Percentiles rank a stretch among this genome's conserved stretches.
Conservation (phyloP, 2,329 filamentous ascomycete species). For the Aspergillus pseudoglaucus region DNA sequence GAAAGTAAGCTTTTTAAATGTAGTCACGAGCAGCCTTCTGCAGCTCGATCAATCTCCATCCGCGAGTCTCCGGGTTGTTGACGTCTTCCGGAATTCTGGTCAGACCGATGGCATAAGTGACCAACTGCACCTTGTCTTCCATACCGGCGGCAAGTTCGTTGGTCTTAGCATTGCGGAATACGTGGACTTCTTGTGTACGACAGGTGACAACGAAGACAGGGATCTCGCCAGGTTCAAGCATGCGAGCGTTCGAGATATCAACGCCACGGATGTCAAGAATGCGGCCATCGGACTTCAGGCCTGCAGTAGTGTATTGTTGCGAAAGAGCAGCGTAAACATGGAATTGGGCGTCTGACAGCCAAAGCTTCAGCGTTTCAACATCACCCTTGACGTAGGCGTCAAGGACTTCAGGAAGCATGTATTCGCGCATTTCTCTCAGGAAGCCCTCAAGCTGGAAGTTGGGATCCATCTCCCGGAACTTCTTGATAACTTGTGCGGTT, state of each 20-base stretch:
- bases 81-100: slow-evolving; percentile 92
- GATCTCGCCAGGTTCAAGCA: slow-evolving; percentile 45
- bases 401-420: slow-evolving; percentile 92
- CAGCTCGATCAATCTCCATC: slow-evolving; percentile 96
- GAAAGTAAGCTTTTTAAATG: slow-evolving; percentile 44
- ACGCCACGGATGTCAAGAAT: slow-evolving; percentile 94
- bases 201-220: slow-evolving; percentile 97
- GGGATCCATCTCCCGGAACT: slow-evolving; percentile 93
- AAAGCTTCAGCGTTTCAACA: slow-evolving; percentile 79
- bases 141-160: slow-evolving; percentile 88
- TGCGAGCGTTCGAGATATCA: slow-evolving; percentile 54
- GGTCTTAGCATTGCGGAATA: slow-evolving; percentile 88
- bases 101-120: slow-evolving; percentile 96
- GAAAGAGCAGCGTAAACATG: slow-evolving; percentile 95
- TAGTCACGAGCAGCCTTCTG: slow-evolving; percentile 97
- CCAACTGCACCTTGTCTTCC: slow-evolving; percentile 97
- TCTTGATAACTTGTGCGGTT: slow-evolving; percentile 95
- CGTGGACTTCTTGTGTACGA: slow-evolving; percentile 94
- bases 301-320: slow-evolving; percentile 89
- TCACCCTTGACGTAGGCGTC: slow-evolving; percentile 98
- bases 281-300: slow-evolving; percentile 87
- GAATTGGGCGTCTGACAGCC: slow-evolving; percentile 94
- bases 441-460: slow-evolving; percentile 93
- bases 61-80: slow-evolving; percentile 90
- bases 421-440: slow-evolving; percentile 90